Base-by-base conservation (phyloP, 257 asterid species). In the Vinca minor region DNA sequence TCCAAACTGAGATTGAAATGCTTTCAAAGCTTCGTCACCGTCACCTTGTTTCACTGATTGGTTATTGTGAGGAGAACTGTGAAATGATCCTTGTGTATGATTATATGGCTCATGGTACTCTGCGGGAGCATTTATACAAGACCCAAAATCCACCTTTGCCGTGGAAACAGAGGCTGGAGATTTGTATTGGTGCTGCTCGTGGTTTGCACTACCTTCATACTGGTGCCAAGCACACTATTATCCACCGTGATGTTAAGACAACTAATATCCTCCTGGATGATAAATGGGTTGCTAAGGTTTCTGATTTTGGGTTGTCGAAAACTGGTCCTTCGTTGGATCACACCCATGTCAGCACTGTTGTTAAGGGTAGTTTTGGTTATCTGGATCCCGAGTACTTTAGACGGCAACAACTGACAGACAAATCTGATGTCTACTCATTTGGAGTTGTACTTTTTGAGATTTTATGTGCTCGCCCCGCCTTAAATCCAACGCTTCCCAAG, bases 1-100 rank as follows among this genome's bases (percentile, higher is more conserved):
- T 88, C 84, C 96, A 88, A 75, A 88, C 96, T 3, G 96, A 88
- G 80, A 88, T 88, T 4, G 96, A 87, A 73, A 87, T 89, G 96
- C 96, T 89, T 65, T 89, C 96, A 4, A 89, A 89, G 75, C 95
- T 89, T 65, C 93, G 95, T 12, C 96, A 89, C 63, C 87, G 96
- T 18, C 95, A 89, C 80, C 91, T 86, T 12, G 96, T 88, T 31
- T 88, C 96, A 15, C 79, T 88, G 63, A 88, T 88, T 26, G 96
- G 96, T 41, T 88, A 89, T 54, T 89, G 96, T 28, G 96, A 87
- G 67, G 96, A 89, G 76, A 86, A 89, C 80, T 78, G 85, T 41
- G 96, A 89, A 69, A 89, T 89, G 96, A 89, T 89, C 73, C 89
- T 89, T 13, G 95, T 89, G 1, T 89, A 89, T 54, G 95, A 89